Percentiles rank a stretch among this genome's conserved stretches.
Conservation (phyloP, 1,284 basidiomycete genomes). For the Mrakiaceae sp. region DNA sequence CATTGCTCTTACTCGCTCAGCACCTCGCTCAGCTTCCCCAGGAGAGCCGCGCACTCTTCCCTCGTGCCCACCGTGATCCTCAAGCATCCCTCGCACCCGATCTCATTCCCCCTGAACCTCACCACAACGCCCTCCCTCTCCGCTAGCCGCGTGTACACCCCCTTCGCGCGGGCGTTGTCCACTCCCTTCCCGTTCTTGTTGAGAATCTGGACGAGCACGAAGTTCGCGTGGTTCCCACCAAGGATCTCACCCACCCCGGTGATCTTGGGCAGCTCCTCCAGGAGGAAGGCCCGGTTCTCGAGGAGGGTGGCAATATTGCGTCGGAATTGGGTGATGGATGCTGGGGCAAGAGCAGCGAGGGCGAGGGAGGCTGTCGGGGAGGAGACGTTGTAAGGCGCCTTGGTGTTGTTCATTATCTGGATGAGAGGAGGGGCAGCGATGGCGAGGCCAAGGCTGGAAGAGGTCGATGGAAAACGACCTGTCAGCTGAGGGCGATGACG, state of each 20-base stretch:
- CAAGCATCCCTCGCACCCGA: slow-evolving; percentile 77
- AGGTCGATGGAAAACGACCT: neutral
- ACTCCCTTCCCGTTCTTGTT: slow-evolving; percentile 40
- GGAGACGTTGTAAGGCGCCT: slow-evolving; percentile 96
- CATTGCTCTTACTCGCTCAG: slow-evolving; percentile 18
- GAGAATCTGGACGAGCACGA: slow-evolving; percentile 71
- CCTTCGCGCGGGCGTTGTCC: slow-evolving; percentile 57
- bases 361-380: slow-evolving; percentile 79
- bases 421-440: slow-evolving; percentile 80
- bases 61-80: slow-evolving; percentile 82
- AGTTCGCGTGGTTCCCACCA: slow-evolving; percentile 85
- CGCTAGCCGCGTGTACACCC: slow-evolving; percentile 72
- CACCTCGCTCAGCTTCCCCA: slow-evolving; percentile 29
- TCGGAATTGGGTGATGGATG: slow-evolving; percentile 56
- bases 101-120: slow-evolving; percentile 73
- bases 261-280: slow-evolving; percentile 42
- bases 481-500: neutral
- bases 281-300: slow-evolving; percentile 47
- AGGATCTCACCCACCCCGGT: slow-evolving; percentile 59
- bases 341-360: slow-evolving; percentile 57
- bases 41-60: slow-evolving; percentile 59
- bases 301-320: slow-evolving; percentile 52
- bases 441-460: slow-evolving; percentile 70
- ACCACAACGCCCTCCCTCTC: slow-evolving; percentile 82
- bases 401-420: slow-evolving; percentile 88